Evolutionary conservation across 225 moss, liverwort and hornwort species (phyloP).

Genomic region (Pseudoscleropodium purum): DNA sequence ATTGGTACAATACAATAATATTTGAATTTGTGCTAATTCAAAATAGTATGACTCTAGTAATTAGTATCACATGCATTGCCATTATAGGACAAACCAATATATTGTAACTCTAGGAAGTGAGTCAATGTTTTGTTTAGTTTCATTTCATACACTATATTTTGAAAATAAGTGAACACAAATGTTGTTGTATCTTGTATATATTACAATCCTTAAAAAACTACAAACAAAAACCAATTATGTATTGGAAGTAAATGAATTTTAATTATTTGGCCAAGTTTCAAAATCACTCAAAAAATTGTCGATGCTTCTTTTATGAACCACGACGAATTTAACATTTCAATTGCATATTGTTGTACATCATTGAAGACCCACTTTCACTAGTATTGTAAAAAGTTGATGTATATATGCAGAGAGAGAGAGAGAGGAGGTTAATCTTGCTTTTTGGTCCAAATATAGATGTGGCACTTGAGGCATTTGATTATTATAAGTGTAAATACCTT

Average conservation of each 20-base stretch:
- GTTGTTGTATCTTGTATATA: neutral
- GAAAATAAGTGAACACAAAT: neutral
- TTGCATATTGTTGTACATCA: neutral
- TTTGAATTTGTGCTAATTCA: neutral
- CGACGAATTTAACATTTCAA: neutral
- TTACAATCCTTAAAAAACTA: neutral
- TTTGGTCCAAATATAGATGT: too few species aligned
- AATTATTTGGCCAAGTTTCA: neutral
- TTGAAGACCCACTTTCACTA: neutral
- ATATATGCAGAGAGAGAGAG: too few species aligned
- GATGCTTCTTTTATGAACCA: neutral
- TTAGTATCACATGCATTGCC: neutral
- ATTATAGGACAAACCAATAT: neutral
- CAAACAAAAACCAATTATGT: accelerated
- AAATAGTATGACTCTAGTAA: neutral
- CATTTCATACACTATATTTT: neutral
- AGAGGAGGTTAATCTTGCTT: too few species aligned
- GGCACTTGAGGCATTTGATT: too few species aligned
- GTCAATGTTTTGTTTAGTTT: neutral
- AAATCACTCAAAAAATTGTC: neutral
- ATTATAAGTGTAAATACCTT: too few species aligned
- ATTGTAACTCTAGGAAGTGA: neutral
- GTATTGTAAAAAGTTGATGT: neutral
- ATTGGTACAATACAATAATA: neutral
- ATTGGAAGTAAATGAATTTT: neutral